Conservation (phyloP, 2,329 filamentous ascomycete species). For the Scleromitrula shiraiana region DNA sequence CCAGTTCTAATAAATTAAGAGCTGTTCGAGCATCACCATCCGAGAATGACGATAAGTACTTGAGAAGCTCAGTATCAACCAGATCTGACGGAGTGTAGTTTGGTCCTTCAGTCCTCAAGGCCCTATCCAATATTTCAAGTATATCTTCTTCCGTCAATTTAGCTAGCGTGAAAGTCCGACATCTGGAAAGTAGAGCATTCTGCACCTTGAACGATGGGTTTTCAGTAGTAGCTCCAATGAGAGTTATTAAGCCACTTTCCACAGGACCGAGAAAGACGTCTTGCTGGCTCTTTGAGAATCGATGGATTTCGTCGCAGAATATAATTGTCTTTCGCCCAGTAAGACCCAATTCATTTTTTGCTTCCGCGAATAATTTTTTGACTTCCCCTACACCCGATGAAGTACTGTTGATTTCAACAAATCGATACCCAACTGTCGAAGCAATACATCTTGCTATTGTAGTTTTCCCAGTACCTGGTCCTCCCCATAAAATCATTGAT, state of each 20-base stretch:
- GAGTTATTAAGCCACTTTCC: constrained; percentile 72
- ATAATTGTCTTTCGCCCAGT: constrained; percentile 90
- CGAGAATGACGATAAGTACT: constrained; percentile 76
- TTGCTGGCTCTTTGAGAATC: constrained; percentile 70
- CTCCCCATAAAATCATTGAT: constrained; percentile 92
- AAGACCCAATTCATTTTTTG: constrained; percentile 67
- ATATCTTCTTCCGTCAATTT: constrained; percentile 69
- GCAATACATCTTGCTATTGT: constrained; percentile 91
- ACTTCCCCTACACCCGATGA: constrained; percentile 80
- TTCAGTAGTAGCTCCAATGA: constrained; percentile 94
- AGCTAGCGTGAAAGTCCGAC: constrained; percentile 79
- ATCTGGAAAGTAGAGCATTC: constrained; percentile 77
- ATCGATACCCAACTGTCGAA: constrained; percentile 70
- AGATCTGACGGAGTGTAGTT: constrained; percentile 40
- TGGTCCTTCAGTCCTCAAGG: constrained; percentile 52
- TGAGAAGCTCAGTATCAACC: constrained; percentile 68
- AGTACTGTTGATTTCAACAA: constrained; percentile 94
- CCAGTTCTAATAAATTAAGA: constrained; percentile 84
- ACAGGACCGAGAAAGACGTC: constrained; percentile 92
- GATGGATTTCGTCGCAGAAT: constrained; percentile 76
- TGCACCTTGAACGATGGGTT: constrained; percentile 94
- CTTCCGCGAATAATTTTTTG: constrained; percentile 86
- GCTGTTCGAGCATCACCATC: constrained; percentile 92
- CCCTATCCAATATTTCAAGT: constrained; percentile 65
- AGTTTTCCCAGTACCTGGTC: constrained; percentile 75